Conservation (phyloP, 2,329 filamentous ascomycete genomes). For the Bertia moriformis region DNA sequence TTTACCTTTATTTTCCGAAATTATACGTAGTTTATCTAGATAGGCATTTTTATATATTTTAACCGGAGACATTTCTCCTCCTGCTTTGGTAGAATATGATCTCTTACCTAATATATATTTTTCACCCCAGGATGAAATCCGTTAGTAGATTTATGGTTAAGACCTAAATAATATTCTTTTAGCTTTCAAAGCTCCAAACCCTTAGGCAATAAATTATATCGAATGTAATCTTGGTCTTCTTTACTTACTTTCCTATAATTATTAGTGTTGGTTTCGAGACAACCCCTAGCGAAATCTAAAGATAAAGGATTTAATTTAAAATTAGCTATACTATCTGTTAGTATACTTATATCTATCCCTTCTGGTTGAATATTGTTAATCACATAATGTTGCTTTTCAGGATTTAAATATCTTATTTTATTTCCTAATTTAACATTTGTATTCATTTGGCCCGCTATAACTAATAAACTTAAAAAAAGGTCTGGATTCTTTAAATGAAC, state of each 20-base stretch:
- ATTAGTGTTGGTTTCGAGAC: neutral
- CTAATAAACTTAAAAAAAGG: neutral
- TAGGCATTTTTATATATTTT: constrained; percentile 1
- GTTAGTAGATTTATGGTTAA: neutral
- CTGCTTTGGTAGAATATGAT: neutral
- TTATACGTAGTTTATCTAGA: constrained; percentile 1
- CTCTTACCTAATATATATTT: constrained; percentile 1
- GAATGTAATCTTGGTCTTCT: constrained; percentile 3
- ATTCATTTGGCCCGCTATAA: constrained; percentile 1
- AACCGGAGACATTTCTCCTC: neutral
- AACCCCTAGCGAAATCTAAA: constrained; percentile 2
- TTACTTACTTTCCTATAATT: neutral
- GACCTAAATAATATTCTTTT: neutral
- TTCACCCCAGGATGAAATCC: neutral
- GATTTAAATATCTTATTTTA: constrained; percentile 4
- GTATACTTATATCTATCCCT: constrained; percentile 1
- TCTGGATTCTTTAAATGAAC: neutral
- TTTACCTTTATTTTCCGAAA: constrained; percentile 1
- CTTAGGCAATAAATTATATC: constrained; percentile 2
- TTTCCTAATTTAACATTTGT: constrained; percentile 2
- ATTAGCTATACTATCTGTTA: constrained; percentile 2
- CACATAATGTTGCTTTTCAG: constrained; percentile 2
- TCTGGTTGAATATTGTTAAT: constrained; percentile 2
- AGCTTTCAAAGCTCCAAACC: constrained; percentile 1
- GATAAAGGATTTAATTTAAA: constrained; percentile 2